A percentile compares a stretch with the other conserved stretches of the same genome.
phyloP scores from a whole-genome alignment of 495 filamentous ascomycete species.

The Penicillium fimorum region DNA sequence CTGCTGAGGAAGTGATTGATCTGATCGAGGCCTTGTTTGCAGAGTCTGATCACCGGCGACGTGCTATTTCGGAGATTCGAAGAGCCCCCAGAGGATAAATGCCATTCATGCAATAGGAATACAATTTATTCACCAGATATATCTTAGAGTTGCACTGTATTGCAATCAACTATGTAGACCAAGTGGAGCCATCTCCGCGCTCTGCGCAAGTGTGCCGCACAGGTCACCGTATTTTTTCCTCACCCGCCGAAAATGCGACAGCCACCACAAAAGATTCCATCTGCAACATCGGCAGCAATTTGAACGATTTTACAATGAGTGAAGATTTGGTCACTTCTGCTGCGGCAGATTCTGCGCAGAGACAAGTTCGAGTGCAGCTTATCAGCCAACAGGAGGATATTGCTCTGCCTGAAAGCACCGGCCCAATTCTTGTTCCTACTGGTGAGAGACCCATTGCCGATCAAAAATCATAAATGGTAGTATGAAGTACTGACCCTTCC shows the following conservation, averaged over 20 bases:
- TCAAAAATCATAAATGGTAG: neutral
- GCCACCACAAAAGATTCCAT: conserved; percentile 23
- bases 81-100: conserved; percentile 26
- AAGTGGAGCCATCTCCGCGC: conserved; percentile 37
- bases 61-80: conserved; percentile 76
- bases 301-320: conserved; percentile 32
- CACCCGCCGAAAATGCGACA: conserved; percentile 34
- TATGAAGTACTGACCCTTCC: conserved; percentile 13
- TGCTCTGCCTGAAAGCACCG: conserved; percentile 58
- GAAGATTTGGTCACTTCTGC: conserved; percentile 23
- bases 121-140: neutral
- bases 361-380: conserved; percentile 62
- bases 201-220: conserved; percentile 46
- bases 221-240: conserved; percentile 49
- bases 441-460: conserved; percentile 43
- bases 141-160: neutral
- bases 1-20: conserved; percentile 80
- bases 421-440: conserved; percentile 63
- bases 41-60: conserved; percentile 74
- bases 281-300: conserved; percentile 14
- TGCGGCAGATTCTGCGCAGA: conserved; percentile 34
- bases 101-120: neutral
- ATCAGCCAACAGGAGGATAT: conserved; percentile 58
- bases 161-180: conserved; percentile 12
- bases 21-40: conserved; percentile 88